phyloP scores from a whole-genome alignment of 2,329 filamentous ascomycete species.

The Thermothelomyces thermophilus region DNA sequence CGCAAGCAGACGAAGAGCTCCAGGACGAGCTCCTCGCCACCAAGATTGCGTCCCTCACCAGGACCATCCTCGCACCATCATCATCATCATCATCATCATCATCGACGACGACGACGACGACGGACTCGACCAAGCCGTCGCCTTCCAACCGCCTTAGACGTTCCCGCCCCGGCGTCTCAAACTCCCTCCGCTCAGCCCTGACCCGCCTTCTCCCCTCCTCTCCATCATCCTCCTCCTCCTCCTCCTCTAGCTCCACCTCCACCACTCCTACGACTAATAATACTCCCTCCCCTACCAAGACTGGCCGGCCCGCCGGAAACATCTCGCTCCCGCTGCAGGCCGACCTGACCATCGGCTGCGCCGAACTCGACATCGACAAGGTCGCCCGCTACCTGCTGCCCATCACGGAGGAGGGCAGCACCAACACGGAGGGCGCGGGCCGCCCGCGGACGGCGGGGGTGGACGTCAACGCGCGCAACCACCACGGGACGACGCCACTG shows the following conservation, averaged over 20 bases:
- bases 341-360: conserved; percentile 20
- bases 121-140: not conserved
- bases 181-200: not conserved
- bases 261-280: not conserved
- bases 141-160: not conserved
- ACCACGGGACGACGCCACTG: conserved; percentile 18
- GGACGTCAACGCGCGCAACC: conserved; percentile 18
- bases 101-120: not conserved
- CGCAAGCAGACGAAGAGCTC: not conserved
- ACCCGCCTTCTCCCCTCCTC: conserved; percentile 5
- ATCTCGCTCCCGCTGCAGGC: conserved; percentile 10
- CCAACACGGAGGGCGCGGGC: too few relatives aligned
- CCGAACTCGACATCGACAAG: conserved; percentile 19
- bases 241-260: not conserved
- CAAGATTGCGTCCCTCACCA: conserved; percentile 13
- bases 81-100: not conserved
- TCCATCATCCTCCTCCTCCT: not conserved
- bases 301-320: not conserved
- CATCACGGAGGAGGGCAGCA: too few relatives aligned
- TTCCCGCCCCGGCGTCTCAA: not conserved
- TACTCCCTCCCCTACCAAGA: not conserved
- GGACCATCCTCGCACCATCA: conserved; percentile 5
- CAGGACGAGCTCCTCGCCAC: conserved; percentile 16
- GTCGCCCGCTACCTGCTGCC: conserved; percentile 16
- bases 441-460: not conserved